These are phyloP conservation scores for Tylopilus cervinicoccineus DNA, from an alignment of 768 basidiomycete species.

Conservation along the genomic window DNA sequence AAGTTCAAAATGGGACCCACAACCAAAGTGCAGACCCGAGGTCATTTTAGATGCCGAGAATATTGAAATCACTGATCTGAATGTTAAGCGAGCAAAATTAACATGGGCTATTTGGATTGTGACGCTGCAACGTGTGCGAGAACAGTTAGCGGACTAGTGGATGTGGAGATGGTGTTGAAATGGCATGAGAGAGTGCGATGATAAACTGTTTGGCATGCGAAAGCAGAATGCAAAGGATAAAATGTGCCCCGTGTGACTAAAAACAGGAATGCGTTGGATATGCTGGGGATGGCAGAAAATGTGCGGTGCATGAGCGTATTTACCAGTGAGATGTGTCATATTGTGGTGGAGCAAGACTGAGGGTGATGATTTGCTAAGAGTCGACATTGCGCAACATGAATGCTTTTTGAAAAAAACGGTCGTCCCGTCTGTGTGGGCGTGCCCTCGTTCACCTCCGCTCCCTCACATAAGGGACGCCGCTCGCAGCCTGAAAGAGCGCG, in stretches of 20 bases:
- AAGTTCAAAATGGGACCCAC: not conserved
- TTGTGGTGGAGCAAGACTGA: slow-evolving; percentile 12
- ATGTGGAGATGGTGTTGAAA: slow-evolving; percentile 16
- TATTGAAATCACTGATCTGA: slow-evolving; percentile 1
- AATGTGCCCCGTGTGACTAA: slow-evolving; percentile 15
- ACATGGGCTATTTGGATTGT: slow-evolving; percentile 11
- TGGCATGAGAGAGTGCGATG: slow-evolving; percentile 15
- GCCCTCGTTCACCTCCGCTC: slow-evolving; percentile 24
- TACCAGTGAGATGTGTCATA: slow-evolving; percentile 20
- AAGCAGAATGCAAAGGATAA: slow-evolving; percentile 15
- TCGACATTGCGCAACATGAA: slow-evolving; percentile 11
- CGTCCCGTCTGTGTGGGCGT: not conserved
- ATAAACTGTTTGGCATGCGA: slow-evolving; percentile 22
- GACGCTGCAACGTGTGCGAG: slow-evolving; percentile 14
- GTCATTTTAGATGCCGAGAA: slow-evolving; percentile 3
- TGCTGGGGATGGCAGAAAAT: slow-evolving; percentile 19
- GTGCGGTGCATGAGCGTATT: slow-evolving; percentile 23
- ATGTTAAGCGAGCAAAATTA: slow-evolving; percentile 15
- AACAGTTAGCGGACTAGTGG: slow-evolving; percentile 6
- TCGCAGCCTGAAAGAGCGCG: slow-evolving; percentile 48
- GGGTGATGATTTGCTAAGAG: slow-evolving; percentile 9
- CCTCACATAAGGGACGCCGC: slow-evolving; percentile 35
- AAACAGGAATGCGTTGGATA: slow-evolving; percentile 21
- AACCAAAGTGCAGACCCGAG: not conserved
- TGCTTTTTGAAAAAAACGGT: slow-evolving; percentile 22